These are phyloP conservation scores for Actinomucor elegans DNA, from an alignment of 371 early-diverging fungal genomes.

Conservation along the genomic window DNA sequence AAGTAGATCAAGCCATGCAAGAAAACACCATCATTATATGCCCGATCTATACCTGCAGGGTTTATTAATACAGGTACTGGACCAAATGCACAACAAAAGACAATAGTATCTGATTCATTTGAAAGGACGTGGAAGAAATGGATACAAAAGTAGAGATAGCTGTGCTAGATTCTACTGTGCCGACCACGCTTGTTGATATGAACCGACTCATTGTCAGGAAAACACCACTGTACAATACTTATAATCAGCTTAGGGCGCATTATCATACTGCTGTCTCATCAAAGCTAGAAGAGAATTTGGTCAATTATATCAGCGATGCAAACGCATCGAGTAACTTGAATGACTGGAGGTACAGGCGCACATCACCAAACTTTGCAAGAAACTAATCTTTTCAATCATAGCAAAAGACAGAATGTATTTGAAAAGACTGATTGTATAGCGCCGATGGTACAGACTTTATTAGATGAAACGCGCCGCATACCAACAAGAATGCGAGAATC, in stretches of 20 bases:
- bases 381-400: constrained; percentile 5
- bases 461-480: constrained; percentile 45
- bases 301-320: not conserved
- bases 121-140: constrained; percentile 38
- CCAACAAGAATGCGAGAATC: constrained; percentile 55
- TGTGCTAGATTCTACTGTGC: constrained; percentile 52
- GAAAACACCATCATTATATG: constrained; percentile 58
- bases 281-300: constrained; percentile 33
- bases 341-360: constrained; percentile 27
- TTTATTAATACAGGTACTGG: constrained; percentile 39
- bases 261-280: constrained; percentile 24
- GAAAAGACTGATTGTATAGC: constrained; percentile 45
- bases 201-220: constrained; percentile 48
- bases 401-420: constrained; percentile 35
- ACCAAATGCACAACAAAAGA: too few species aligned
- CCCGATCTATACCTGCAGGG: constrained; percentile 61
- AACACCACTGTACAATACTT: constrained; percentile 50
- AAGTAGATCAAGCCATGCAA: constrained; percentile 59
- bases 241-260: constrained; percentile 33
- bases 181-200: constrained; percentile 59
- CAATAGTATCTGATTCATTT: too few species aligned
- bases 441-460: constrained; percentile 52
- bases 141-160: constrained; percentile 33
- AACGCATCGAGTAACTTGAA: constrained; percentile 1
- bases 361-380: too few species aligned